Base-by-base conservation (phyloP, 2,329 filamentous ascomycete species). In the Thelonectria discophora region DNA sequence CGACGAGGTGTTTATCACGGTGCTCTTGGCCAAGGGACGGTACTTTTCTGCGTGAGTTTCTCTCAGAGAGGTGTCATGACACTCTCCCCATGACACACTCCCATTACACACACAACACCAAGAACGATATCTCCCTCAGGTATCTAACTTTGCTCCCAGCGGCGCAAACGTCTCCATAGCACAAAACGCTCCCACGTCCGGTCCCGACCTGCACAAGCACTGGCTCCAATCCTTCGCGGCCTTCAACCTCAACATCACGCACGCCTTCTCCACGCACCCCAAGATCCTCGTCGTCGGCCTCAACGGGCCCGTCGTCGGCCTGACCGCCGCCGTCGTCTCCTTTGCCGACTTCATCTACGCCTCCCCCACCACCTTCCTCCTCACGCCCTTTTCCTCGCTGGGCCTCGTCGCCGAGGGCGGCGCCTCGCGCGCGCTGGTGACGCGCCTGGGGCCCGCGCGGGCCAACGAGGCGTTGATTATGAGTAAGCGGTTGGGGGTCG, bases 391-490 rank as follows among this genome's bases (percentile, higher is more conserved):
- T 79, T 90, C 89, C 5, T 94, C 91, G 1, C 85, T 98, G 1
- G 94, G 95, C 1, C 86, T 99, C 1, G 94, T 98, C 0, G 86
- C 93, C 56, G 95, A 98, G 80, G 95, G 94, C 42, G 92, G 90
- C 48, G 88, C 93, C 0, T 92, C 88, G 15, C 82, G 88, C 57
- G 92, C 89, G 0, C 90, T 98, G 59, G 92, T 95, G 13, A 85
- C 90, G 70, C 82, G 94, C 0, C 82, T 98, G 21, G 95, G 95
- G 1, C 85, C 93, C 52, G 81, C 86, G 60, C 91, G 92, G 74
- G 94, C 93, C 10, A 97, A 96, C 73, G 95, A 98, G 82, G 94
- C 95, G 12, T 84, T 98, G 12, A 88, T 99, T 68, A 95, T 97
- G 90, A 93, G 90, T 72, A 91, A 90, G 77, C 84, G 88, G 46